These are phyloP conservation scores for Allomyces javanicus DNA, from an alignment of 192 early-diverging fungal genomes.

Conservation along the genomic window DNA sequence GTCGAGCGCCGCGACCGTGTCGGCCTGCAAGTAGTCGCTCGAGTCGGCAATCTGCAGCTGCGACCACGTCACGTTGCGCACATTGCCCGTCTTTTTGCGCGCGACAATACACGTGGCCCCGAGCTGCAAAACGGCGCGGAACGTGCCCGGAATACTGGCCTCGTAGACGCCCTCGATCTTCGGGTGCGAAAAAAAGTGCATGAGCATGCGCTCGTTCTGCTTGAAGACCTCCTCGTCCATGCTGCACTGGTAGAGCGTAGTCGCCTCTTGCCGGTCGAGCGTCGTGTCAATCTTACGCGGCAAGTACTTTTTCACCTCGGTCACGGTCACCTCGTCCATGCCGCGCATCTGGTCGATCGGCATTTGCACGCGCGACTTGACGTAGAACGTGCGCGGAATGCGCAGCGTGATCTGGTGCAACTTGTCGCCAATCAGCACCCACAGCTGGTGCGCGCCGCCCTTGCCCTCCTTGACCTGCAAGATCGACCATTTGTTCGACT, in stretches of 20 bases:
- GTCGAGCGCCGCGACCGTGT: slow-evolving; percentile 18
- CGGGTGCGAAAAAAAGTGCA: slow-evolving; percentile 65
- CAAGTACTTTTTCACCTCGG: neutral
- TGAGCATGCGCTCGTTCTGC: slow-evolving; percentile 48
- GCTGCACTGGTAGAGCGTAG: slow-evolving; percentile 56
- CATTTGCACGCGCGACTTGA: slow-evolving; percentile 47
- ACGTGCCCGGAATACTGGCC: slow-evolving; percentile 58
- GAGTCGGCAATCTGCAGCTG: neutral
- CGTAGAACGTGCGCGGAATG: slow-evolving; percentile 66
- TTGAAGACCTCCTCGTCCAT: slow-evolving; percentile 66
- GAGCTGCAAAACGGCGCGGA: slow-evolving; percentile 59
- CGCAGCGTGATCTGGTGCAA: slow-evolving; percentile 50
- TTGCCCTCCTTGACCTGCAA: slow-evolving; percentile 66
- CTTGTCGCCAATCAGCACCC: slow-evolving; percentile 49
- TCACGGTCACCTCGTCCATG: neutral
- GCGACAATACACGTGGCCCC: slow-evolving; percentile 37
- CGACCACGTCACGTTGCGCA: neutral
- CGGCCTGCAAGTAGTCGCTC: slow-evolving; percentile 2
- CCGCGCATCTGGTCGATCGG: slow-evolving; percentile 11
- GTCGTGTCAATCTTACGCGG: neutral
- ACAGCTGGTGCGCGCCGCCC: slow-evolving; percentile 73
- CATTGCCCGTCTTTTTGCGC: slow-evolving; percentile 1
- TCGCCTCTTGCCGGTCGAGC: slow-evolving; percentile 25
- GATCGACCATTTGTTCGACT: slow-evolving; percentile 57
- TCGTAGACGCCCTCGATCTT: slow-evolving; percentile 88